A percentile compares a stretch with the other conserved stretches of the same genome.
These are phyloP conservation scores for Camelina neglecta DNA, from an alignment of 345 rosid genomes.

Conservation along the genomic window DNA sequence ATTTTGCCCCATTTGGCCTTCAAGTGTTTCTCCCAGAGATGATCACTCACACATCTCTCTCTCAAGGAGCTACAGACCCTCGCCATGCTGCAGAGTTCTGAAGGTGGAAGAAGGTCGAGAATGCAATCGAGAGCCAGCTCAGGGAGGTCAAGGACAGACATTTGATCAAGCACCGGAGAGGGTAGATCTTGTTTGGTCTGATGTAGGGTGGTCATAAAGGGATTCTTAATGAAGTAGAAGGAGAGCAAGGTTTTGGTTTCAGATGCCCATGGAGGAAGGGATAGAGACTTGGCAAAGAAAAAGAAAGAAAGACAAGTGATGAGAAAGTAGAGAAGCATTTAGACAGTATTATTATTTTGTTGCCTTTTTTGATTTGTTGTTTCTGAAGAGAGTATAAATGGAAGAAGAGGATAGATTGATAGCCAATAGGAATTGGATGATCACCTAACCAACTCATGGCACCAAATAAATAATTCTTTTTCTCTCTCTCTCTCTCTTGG, in stretches of 20 bases:
- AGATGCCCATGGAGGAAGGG: slow-evolving; percentile 72
- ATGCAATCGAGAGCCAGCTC: slow-evolving; percentile 78
- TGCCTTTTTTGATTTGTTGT: slow-evolving; percentile 32
- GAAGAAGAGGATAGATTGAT: slow-evolving; percentile 29
- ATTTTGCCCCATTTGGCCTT: slow-evolving; percentile 75
- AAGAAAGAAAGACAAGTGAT: slow-evolving; percentile 76
- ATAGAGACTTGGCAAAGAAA: slow-evolving; percentile 64
- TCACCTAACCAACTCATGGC: slow-evolving; percentile 41
- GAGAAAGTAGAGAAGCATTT: slow-evolving; percentile 81
- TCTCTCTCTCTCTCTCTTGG: slow-evolving; percentile 1
- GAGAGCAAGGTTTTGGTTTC: slow-evolving; percentile 64
- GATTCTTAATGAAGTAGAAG: slow-evolving; percentile 60
- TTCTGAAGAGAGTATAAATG: slow-evolving; percentile 42
- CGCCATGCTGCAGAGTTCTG: slow-evolving; percentile 76
- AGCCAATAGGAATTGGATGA: slow-evolving; percentile 39
- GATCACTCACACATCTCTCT: slow-evolving; percentile 71
- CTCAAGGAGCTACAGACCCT: slow-evolving; percentile 76
- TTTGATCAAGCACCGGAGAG: slow-evolving; percentile 36
- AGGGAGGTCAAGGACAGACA: slow-evolving; percentile 84
- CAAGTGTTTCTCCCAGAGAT: slow-evolving; percentile 82
- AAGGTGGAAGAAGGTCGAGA: slow-evolving; percentile 83
- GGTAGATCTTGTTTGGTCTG: slow-evolving; percentile 46
- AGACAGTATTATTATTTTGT: slow-evolving; percentile 36
- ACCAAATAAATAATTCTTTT: slow-evolving; percentile 8
- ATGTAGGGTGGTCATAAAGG: slow-evolving; percentile 34